phyloP scores from a whole-genome alignment of 805 yeast genomes.

The Cyberlindnera xylosilytica region DNA sequence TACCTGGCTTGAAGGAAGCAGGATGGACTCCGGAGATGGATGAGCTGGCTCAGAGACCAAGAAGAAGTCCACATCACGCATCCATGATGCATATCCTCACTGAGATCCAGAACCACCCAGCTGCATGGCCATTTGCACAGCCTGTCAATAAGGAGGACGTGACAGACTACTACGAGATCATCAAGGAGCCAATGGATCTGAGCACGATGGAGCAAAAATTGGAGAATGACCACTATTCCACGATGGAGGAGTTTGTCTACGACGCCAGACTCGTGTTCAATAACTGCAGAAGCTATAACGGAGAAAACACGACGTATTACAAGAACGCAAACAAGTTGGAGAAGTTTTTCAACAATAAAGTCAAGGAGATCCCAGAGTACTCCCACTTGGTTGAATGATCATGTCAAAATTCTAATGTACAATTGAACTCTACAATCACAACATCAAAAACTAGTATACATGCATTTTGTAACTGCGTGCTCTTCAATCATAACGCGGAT shows the following conservation, averaged over 20 bases:
- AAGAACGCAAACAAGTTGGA: conserved; percentile 94
- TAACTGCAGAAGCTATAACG: conserved; percentile 90
- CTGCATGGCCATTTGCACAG: conserved; percentile 96
- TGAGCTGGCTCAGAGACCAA: conserved; percentile 90
- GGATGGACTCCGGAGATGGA: conserved; percentile 99
- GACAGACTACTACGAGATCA: conserved; percentile 92
- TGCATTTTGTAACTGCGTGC: no score
- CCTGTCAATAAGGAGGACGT: conserved; percentile 95
- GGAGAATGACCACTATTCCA: conserved; percentile 87
- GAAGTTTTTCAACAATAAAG: conserved; percentile 76
- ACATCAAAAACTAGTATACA: no score
- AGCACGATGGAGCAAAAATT: conserved; percentile 92
- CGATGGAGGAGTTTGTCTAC: conserved; percentile 86
- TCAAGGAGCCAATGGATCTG: conserved; percentile 97
- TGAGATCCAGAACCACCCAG: conserved; percentile 90
- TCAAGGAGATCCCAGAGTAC: conserved; percentile 90
- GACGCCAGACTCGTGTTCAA: conserved; percentile 84
- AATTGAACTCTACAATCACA: no score
- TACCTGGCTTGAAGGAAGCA: conserved; percentile 89
- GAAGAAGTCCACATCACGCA: conserved; percentile 91
- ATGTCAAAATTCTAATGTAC: no score
- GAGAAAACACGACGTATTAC: conserved; percentile 91
- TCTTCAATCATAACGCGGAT: background rate
- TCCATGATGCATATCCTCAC: conserved; percentile 85
- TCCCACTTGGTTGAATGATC: conserved; percentile 55